These are phyloP conservation scores for Fusarium neocosmosporiellum DNA, from an alignment of 2,329 filamentous ascomycete genomes.

Conservation along the genomic window DNA sequence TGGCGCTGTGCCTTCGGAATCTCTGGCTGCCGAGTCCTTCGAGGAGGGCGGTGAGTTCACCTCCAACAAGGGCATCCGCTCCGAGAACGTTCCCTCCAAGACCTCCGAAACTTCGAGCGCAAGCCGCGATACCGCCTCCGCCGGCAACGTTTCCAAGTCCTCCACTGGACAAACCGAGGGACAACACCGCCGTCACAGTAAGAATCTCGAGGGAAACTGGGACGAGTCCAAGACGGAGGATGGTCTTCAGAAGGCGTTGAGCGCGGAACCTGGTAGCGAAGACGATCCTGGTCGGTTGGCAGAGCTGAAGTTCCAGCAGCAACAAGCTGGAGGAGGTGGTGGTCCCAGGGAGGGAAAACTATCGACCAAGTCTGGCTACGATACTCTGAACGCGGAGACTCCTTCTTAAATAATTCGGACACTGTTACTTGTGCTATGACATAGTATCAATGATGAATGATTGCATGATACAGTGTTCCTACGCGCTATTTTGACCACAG, in stretches of 20 bases:
- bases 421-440: not conserved
- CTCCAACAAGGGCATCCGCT: conserved; percentile 63
- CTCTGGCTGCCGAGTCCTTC: conserved; percentile 80
- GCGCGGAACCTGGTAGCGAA: conserved; percentile 57
- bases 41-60: conserved; percentile 69
- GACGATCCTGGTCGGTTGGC: conserved; percentile 60
- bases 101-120: conserved; percentile 12
- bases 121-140: conserved; percentile 9
- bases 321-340: conserved; percentile 39
- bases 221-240: conserved; percentile 49
- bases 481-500: not conserved
- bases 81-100: conserved; percentile 33
- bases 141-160: conserved; percentile 12
- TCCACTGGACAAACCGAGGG: conserved; percentile 46
- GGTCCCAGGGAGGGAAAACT: conserved; percentile 43
- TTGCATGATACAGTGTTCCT: conserved; percentile 13
- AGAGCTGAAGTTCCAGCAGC: conserved; percentile 54
- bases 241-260: conserved; percentile 53
- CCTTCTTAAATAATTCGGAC: conserved; percentile 38
- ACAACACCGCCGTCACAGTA: conserved; percentile 56
- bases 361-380: conserved; percentile 44
- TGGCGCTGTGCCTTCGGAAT: conserved; percentile 74
- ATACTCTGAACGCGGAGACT: conserved; percentile 44
- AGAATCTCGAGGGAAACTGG: conserved; percentile 54
- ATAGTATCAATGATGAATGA: conserved; percentile 26